Conservation (phyloP, 2,329 filamentous ascomycete genomes). For the Atkinsonella hypoxylon region DNA sequence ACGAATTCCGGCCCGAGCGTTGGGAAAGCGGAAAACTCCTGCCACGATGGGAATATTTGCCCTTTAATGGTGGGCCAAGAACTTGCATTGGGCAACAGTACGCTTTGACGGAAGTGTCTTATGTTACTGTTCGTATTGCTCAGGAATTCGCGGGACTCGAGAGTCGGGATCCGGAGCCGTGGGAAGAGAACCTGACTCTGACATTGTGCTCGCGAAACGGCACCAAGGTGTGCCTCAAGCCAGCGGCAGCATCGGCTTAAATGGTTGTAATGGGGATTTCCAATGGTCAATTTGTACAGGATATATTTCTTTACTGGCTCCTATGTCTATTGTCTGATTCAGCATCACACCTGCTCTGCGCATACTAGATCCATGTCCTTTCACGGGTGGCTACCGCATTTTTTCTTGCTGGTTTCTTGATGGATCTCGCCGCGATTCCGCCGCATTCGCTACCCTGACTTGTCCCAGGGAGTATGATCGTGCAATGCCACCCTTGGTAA, state of each 20-base stretch:
- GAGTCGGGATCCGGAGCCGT: constrained; percentile 10
- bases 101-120: constrained; percentile 14
- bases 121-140: constrained; percentile 13
- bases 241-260: background rate
- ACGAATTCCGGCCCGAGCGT: constrained; percentile 29
- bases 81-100: constrained; percentile 24
- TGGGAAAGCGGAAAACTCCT: constrained; percentile 21
- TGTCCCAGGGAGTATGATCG: too few species aligned
- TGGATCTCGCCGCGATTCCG: too few species aligned
- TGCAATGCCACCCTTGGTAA: too few species aligned
- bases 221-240: constrained; percentile 10
- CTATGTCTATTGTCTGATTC: too few species aligned
- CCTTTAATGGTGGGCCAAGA: constrained; percentile 34
- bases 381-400: too few species aligned
- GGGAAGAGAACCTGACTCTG: constrained; percentile 10
- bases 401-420: too few species aligned
- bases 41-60: constrained; percentile 30
- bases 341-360: too few species aligned
- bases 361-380: too few species aligned
- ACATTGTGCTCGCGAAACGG: constrained; percentile 11
- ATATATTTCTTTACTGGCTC: too few species aligned
- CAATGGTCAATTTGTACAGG: too few species aligned
- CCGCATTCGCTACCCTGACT: too few species aligned
- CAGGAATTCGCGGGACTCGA: constrained; percentile 12
- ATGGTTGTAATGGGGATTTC: too few species aligned